phyloP scores from a whole-genome alignment of 305 asterid genomes.

The Fraxinus platypoda region DNA sequence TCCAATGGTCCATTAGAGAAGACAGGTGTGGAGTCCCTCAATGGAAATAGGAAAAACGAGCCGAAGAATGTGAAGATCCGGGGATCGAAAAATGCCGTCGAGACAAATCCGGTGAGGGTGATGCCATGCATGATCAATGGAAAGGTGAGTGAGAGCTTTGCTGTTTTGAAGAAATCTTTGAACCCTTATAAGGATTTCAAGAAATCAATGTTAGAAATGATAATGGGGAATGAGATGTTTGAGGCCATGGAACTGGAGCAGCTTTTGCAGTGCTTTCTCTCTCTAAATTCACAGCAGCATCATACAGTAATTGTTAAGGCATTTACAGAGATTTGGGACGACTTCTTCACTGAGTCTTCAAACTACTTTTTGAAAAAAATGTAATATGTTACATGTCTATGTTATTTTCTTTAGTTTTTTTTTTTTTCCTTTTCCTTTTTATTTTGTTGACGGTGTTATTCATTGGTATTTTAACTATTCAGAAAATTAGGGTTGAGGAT shows the following conservation, averaged over 20 bases:
- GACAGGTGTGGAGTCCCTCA: background rate
- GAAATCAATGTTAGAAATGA: constrained; percentile 79
- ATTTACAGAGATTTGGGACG: constrained; percentile 58
- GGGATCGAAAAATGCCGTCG: constrained; percentile 25
- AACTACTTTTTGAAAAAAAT: background rate
- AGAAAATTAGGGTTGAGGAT: too few species aligned
- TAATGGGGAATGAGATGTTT: constrained; percentile 55
- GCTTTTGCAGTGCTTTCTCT: constrained; percentile 66
- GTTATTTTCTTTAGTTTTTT: background rate
- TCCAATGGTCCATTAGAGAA: constrained; percentile 1
- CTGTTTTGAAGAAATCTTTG: constrained; percentile 58
- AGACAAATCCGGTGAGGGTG: background rate
- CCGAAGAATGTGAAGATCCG: constrained; percentile 24
- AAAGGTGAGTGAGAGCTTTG: constrained; percentile 43
- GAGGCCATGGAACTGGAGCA: constrained; percentile 58
- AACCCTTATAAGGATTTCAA: constrained; percentile 74
- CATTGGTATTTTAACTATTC: too few species aligned
- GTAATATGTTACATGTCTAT: background rate
- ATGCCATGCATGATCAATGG: constrained; percentile 27
- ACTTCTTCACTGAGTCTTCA: constrained; percentile 31
- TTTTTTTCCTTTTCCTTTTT: background rate
- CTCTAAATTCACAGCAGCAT: constrained; percentile 61
- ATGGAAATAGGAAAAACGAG: background rate
- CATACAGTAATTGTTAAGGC: constrained; percentile 65
- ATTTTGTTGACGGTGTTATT: too few species aligned